phyloP scores from a whole-genome alignment of 2,329 filamentous ascomycete genomes.

The Fusarium miscanthi region DNA sequence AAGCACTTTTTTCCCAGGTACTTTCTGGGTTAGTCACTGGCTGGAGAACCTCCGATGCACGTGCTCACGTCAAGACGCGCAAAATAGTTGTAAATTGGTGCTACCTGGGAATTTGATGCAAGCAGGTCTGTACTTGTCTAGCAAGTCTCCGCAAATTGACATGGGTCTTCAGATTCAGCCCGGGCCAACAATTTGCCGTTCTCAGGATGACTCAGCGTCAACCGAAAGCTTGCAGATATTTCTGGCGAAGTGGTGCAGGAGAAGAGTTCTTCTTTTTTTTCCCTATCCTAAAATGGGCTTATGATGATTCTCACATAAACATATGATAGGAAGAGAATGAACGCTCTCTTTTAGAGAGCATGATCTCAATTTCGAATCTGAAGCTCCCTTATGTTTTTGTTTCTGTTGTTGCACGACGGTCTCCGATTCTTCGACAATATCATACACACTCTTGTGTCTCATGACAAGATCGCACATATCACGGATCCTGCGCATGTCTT shows the following conservation, averaged over 20 bases:
- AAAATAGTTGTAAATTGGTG: constrained; percentile 14
- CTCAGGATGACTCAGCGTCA: constrained; percentile 44
- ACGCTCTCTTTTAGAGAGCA: constrained; percentile 63
- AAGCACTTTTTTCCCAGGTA: constrained; percentile 34
- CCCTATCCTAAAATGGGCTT: constrained; percentile 58
- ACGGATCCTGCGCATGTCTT: not conserved
- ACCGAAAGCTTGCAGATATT: constrained; percentile 31
- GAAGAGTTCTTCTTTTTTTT: constrained; percentile 44
- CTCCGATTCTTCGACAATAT: not conserved
- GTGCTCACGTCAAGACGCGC: constrained; percentile 2
- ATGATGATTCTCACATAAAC: constrained; percentile 70
- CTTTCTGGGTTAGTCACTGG: constrained; percentile 31
- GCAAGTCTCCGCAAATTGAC: constrained; percentile 15
- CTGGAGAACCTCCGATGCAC: constrained; percentile 17
- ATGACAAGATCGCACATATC: not conserved
- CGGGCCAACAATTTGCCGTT: constrained; percentile 43
- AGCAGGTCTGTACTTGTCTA: constrained; percentile 25
- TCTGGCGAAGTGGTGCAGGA: constrained; percentile 20
- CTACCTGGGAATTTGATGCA: constrained; percentile 27
- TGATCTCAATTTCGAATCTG: constrained; percentile 74
- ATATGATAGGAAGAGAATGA: constrained; percentile 78
- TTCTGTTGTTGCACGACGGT: not conserved
- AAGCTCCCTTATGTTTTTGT: constrained; percentile 54
- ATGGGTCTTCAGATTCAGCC: constrained; percentile 8
- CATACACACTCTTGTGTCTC: not conserved